These are phyloP conservation scores for Tricholoma matsutake DNA, from an alignment of 768 basidiomycete genomes.

Conservation along the genomic window DNA sequence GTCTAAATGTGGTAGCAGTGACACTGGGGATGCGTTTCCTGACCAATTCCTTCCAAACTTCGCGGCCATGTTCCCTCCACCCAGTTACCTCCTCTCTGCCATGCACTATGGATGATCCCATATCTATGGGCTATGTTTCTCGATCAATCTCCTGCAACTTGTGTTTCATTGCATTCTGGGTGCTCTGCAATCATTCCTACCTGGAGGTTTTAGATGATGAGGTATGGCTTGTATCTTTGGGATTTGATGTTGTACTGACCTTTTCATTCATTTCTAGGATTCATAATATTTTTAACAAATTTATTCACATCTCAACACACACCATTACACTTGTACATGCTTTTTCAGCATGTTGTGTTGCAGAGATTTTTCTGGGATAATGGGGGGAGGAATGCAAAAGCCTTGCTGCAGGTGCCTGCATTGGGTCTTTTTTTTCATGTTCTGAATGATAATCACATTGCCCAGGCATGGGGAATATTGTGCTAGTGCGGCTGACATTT, in stretches of 20 bases:
- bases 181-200: neutral
- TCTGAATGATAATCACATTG: too few species aligned
- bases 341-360: neutral
- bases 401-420: neutral
- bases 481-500: too few species aligned
- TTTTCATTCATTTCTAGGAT: neutral
- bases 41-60: too few species aligned
- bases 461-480: too few species aligned
- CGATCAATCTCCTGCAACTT: neutral
- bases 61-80: too few species aligned
- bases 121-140: too few species aligned
- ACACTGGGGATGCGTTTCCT: too few species aligned
- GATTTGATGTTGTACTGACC: neutral
- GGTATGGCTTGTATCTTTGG: neutral
- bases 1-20: too few species aligned
- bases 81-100: too few species aligned
- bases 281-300: neutral
- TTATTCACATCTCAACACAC: neutral
- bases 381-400: neutral
- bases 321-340: neutral
- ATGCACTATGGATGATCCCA: too few species aligned
- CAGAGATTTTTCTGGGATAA: neutral
- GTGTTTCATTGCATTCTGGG: neutral
- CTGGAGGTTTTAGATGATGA: neutral
- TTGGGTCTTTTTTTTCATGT: neutral